These are phyloP conservation scores for Berkeleyomyces basicola DNA, from an alignment of 2,329 filamentous ascomycete species.

Conservation along the genomic window DNA sequence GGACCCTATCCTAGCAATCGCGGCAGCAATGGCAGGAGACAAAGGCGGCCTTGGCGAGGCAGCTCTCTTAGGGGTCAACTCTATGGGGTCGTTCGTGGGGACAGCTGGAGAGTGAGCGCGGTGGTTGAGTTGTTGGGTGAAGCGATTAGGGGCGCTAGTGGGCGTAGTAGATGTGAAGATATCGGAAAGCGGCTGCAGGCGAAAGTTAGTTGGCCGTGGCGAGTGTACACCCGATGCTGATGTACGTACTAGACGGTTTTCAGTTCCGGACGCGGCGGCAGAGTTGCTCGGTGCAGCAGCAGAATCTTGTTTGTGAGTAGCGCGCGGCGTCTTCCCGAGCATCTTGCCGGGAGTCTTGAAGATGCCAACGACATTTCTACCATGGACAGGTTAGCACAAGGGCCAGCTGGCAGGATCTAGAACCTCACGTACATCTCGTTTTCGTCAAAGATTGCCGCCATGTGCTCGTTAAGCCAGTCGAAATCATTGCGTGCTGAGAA, in stretches of 20 bases:
- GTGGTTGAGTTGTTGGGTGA: constrained; percentile 32
- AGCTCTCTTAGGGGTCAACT: constrained; percentile 11
- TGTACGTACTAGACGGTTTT: background rate
- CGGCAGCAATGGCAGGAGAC: background rate
- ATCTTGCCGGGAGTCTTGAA: constrained; percentile 86
- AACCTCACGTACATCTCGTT: constrained; percentile 52
- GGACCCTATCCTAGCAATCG: background rate
- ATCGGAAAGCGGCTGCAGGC: constrained; percentile 38
- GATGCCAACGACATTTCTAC: constrained; percentile 78
- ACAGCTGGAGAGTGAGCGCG: constrained; percentile 29
- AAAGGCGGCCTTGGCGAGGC: constrained; percentile 6
- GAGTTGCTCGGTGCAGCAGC: constrained; percentile 14
- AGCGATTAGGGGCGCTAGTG: constrained; percentile 36
- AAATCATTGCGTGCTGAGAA: constrained; percentile 87
- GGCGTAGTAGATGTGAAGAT: constrained; percentile 37
- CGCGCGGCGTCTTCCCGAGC: constrained; percentile 65
- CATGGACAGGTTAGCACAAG: background rate
- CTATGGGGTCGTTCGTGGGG: background rate
- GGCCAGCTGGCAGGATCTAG: background rate
- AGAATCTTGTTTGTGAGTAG: constrained; percentile 42
- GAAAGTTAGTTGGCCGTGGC: background rate
- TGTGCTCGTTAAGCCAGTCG: constrained; percentile 97
- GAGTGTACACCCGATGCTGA: background rate
- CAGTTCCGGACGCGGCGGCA: background rate
- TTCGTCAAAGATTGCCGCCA: constrained; percentile 81